Evolutionary conservation across 2,329 filamentous ascomycete species (phyloP), one percentile per base, ranked within the genome.

Genomic region (Mollisiaceae sp.): DNA sequence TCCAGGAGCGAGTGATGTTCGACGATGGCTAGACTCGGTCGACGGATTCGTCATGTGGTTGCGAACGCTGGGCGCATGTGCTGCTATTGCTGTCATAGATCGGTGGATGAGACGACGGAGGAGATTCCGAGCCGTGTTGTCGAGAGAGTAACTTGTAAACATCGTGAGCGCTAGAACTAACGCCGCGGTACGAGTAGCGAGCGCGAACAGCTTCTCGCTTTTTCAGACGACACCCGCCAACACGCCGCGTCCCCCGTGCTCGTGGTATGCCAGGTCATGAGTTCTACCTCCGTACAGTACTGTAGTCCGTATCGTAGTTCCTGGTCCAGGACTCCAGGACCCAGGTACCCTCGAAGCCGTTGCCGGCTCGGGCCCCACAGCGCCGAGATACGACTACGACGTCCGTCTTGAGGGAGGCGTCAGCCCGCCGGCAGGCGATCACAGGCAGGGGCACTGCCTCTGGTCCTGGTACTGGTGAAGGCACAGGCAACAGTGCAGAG

Each of bases 361-460:
- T 61, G 38, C 62, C 56, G 62, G 36, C 50, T 56, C 56, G 56
- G 60, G 43, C 59, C 52, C 9, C 18, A 50, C 27, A 63, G 50
- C 50, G 24, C 50, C 50, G 50, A 32, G 9, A 36, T 55, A 32
- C 38, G 38, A 41, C 38, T 55, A 32, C 38, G 38, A 41, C 38
- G 9, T 43, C 41, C 41, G 27, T 43, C 15, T 12, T 2, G 41
- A 43, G 15, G 15, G 14, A 24, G 45, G 45, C 45, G 45, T 20
- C 45, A 22, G 18, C n/a, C n/a, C 9, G n/a, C n/a, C 27, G 32
- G 22, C 43, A n/a, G n/a, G 43, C 43, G 15, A 47, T 11, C 18
- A 32, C 5, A 47, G 43, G 15, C 38, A 41, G 3, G 15, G 15
- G 38, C 15, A 41, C 38, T 41, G 38, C 4, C 38, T 2, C 38